phyloP scores from a whole-genome alignment of 495 filamentous ascomycete genomes.

The Annulohypoxylon moriforme region DNA sequence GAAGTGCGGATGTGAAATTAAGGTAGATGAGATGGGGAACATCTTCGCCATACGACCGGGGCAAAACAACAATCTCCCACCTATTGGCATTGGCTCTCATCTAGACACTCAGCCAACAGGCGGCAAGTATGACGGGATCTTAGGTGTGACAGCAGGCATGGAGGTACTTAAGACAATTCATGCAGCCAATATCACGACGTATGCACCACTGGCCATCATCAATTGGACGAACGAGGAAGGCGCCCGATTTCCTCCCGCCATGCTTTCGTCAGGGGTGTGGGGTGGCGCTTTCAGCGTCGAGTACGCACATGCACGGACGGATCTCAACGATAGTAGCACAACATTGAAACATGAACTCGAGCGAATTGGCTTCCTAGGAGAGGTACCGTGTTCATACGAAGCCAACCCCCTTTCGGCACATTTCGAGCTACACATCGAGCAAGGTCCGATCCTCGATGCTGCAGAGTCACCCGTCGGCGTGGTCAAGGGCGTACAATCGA shows the following conservation, averaged over 20 bases:
- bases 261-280: background rate
- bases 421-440: conserved; percentile 84
- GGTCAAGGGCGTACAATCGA: conserved; percentile 73
- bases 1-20: conserved; percentile 67
- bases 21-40: conserved; percentile 65
- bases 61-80: conserved; percentile 40
- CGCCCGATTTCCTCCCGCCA: background rate
- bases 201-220: background rate
- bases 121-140: conserved; percentile 77
- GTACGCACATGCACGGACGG: background rate
- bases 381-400: conserved; percentile 63
- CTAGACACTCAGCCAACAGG: conserved; percentile 81
- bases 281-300: background rate
- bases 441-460: conserved; percentile 74
- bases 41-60: conserved; percentile 76
- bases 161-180: conserved; percentile 73
- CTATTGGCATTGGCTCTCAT: conserved; percentile 73
- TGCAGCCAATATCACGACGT: background rate
- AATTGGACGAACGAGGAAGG: conserved; percentile 73
- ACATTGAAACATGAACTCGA: conserved; percentile 70
- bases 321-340: conserved; percentile 52
- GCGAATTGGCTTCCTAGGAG: conserved; percentile 73
- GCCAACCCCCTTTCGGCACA: conserved; percentile 75
- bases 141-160: conserved; percentile 75
- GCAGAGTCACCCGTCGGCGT: conserved; percentile 71